Evolutionary conservation across 805 yeast species (phyloP).

Genomic region (Yamadazyma phyllophila): DNA sequence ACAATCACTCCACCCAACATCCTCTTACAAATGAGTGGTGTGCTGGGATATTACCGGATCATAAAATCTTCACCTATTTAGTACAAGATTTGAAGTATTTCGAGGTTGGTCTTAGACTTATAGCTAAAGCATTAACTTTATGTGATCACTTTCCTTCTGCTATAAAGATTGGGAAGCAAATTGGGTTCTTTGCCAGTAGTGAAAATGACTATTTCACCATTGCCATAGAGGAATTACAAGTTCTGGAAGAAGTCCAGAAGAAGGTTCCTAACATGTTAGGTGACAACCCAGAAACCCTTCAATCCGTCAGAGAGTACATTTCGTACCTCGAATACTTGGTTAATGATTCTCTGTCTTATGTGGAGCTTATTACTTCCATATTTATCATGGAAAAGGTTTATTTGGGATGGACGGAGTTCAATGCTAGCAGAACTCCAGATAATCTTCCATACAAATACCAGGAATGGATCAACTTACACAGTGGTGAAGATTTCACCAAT

Average conservation of each 20-base stretch:
- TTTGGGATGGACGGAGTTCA: constrained; percentile 49
- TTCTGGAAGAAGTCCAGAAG: constrained; percentile 17
- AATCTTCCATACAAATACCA: constrained; percentile 44
- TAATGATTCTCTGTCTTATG: constrained; percentile 28
- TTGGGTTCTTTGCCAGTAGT: constrained; percentile 48
- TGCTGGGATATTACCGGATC: constrained; percentile 43
- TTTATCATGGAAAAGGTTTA: constrained; percentile 52
- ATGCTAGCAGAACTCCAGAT: constrained; percentile 18
- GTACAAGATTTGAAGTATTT: constrained; percentile 51
- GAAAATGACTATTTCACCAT: constrained; percentile 48
- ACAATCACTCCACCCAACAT: constrained; percentile 34
- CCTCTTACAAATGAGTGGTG: constrained; percentile 45
- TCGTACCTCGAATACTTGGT: constrained; percentile 30
- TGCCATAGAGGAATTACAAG: constrained; percentile 23
- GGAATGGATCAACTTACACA: constrained; percentile 53
- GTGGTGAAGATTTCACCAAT: constrained; percentile 44
- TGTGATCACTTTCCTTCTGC: constrained; percentile 40
- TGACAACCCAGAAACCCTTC: constrained; percentile 20
- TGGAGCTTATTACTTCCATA: constrained; percentile 41
- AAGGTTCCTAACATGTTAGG: constrained; percentile 19
- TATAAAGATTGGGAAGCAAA: constrained; percentile 45
- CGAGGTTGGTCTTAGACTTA: constrained; percentile 38
- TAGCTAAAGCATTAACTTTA: constrained; percentile 43
- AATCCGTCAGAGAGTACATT: constrained; percentile 38
- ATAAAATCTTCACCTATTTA: constrained; percentile 42